Percentiles rank a stretch among this genome's conserved stretches.
phyloP scores from a whole-genome alignment of 2,329 filamentous ascomycete species.

The Fusarium oligoseptatum region DNA sequence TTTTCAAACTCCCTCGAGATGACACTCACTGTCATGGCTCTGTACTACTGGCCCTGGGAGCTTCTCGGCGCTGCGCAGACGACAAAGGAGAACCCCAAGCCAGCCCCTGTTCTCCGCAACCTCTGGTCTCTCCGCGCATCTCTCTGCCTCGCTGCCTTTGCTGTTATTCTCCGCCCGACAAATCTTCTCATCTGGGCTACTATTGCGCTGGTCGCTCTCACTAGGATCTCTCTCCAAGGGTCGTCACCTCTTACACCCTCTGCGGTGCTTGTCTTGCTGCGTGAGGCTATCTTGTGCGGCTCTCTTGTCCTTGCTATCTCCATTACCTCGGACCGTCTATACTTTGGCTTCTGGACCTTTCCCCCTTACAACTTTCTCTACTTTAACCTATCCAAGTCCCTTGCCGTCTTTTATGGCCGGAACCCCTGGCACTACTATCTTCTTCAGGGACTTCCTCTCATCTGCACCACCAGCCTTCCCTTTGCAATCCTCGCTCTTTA shows the following conservation, averaged over 20 bases:
- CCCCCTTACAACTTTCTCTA: conserved; percentile 89
- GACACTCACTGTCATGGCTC: conserved; percentile 83
- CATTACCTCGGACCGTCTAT: conserved; percentile 77
- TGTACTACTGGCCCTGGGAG: conserved; percentile 90
- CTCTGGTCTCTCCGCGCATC: conserved; percentile 63
- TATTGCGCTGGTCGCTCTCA: conserved; percentile 65
- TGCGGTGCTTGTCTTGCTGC: conserved; percentile 66
- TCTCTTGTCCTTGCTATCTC: conserved; percentile 73
- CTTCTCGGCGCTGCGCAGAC: conserved; percentile 63
- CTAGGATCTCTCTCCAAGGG: conserved; percentile 52
- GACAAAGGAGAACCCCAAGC: conserved; percentile 57
- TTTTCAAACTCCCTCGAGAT: conserved; percentile 96
- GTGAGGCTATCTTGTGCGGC: conserved; percentile 76
- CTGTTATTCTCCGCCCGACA: conserved; percentile 89
- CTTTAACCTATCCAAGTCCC: conserved; percentile 89
- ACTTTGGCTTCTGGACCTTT: conserved; percentile 89
- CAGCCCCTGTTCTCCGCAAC: conserved; percentile 43
- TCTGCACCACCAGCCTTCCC: conserved; percentile 86
- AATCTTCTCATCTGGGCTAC: conserved; percentile 88
- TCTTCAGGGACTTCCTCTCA: conserved; percentile 87
- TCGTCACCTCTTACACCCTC: conserved; percentile 58
- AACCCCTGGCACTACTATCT: conserved; percentile 96
- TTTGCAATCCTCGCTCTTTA: conserved; percentile 78
- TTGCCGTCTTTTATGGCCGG: conserved; percentile 92
- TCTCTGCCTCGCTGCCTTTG: conserved; percentile 81